These are phyloP conservation scores for Chaetomium cochliodes DNA, from an alignment of 495 filamentous ascomycete species.

Conservation along the genomic window DNA sequence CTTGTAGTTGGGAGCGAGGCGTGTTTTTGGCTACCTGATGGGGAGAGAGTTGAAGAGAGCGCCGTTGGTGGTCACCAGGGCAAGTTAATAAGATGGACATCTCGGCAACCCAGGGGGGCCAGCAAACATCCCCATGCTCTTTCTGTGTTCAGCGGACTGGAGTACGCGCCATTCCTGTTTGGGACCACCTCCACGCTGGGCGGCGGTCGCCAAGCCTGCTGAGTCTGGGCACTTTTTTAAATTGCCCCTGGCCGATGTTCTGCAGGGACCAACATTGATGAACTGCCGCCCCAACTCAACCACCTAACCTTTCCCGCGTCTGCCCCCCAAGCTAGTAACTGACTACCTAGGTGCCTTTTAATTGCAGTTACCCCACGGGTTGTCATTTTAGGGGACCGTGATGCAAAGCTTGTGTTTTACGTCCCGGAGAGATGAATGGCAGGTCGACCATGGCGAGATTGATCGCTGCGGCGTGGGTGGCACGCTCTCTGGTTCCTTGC, in stretches of 20 bases:
- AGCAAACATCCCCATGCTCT: slow-evolving; percentile 13
- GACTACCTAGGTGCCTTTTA: too few relatives aligned
- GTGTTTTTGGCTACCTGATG: background rate
- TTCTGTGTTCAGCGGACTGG: background rate
- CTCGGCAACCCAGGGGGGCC: background rate
- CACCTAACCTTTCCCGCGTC: background rate
- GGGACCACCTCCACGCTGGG: slow-evolving; percentile 7
- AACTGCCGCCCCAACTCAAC: background rate
- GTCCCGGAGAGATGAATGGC: background rate
- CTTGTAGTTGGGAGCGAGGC: background rate
- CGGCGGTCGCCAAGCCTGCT: background rate
- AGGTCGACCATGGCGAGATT: background rate
- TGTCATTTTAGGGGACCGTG: background rate
- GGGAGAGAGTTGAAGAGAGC: background rate
- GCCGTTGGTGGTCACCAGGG: background rate
- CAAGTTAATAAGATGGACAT: background rate
- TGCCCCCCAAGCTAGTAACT: too few relatives aligned
- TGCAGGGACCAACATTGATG: slow-evolving; percentile 1
- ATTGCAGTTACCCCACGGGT: background rate
- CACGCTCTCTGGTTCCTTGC: background rate
- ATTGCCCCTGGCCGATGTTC: background rate
- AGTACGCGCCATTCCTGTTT: background rate
- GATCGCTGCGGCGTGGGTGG: background rate
- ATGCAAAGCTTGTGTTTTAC: background rate
- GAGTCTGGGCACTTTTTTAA: slow-evolving; percentile 7